These are phyloP conservation scores for Penstemon eatonii DNA, from an alignment of 257 asterid species.

Conservation along the genomic window DNA sequence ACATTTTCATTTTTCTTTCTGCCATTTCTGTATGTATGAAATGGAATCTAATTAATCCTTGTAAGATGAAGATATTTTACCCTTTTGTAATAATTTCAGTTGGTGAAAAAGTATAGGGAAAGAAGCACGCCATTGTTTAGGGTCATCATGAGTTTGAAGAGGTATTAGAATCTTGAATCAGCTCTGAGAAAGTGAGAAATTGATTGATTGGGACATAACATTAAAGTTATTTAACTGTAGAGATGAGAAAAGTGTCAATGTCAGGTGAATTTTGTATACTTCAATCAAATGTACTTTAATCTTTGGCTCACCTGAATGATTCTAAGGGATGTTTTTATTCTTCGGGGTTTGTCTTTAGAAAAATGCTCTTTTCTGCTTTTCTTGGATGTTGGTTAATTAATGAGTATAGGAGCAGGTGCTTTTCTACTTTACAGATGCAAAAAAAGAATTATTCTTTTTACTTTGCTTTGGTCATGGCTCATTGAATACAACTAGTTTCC, in stretches of 20 bases:
- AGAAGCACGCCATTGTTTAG: conserved; percentile 33
- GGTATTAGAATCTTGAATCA: conserved; percentile 26
- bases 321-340: conserved; percentile 43
- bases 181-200: conserved; percentile 29
- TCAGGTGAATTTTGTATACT: conserved; percentile 27
- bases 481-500: conserved; percentile 7
- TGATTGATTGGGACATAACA: conserved; percentile 44
- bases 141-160: conserved; percentile 28
- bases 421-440: conserved; percentile 29
- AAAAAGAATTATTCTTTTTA: conserved; percentile 16
- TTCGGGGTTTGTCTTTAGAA: conserved; percentile 21
- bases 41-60: background rate
- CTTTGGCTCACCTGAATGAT: conserved; percentile 38
- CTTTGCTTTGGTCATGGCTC: conserved; percentile 18
- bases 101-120: conserved; percentile 14
- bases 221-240: conserved; percentile 30
- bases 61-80: background rate
- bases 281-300: conserved; percentile 29
- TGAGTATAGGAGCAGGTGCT: conserved; percentile 19
- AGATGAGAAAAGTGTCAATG: conserved; percentile 36
- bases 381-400: conserved; percentile 22
- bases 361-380: conserved; percentile 31
- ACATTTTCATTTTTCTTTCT: conserved; percentile 6
- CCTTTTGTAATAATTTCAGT: conserved; percentile 8
- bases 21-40: conserved; percentile 11